Conservation (phyloP, 164 flowering plant species). For the Liriodendron chinense region DNA sequence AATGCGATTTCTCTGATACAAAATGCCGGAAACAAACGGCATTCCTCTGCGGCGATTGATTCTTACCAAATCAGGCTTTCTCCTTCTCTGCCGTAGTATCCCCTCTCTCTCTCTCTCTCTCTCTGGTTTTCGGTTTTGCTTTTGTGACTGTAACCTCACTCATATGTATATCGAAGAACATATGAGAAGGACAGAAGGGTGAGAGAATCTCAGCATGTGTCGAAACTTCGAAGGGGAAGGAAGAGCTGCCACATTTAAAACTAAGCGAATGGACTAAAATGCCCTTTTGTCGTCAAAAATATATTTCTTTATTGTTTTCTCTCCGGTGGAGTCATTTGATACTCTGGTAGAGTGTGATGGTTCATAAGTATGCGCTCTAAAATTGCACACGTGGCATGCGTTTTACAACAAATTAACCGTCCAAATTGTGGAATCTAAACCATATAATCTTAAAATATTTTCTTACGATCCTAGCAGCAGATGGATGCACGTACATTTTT, state of each 20-base stretch:
- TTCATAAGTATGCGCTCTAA: no score
- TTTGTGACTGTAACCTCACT: neutral
- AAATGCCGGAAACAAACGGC: neutral
- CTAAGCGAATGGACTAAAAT: conserved; percentile 1
- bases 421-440: no score
- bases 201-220: neutral
- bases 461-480: no score
- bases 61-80: neutral
- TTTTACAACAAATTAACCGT: no score
- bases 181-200: neutral
- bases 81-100: neutral
- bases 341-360: no score
- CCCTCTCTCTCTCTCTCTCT: neutral
- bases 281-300: neutral
- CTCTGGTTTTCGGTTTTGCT: neutral
- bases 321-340: no score
- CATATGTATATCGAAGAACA: neutral
- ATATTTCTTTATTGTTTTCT: no score
- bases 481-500: no score
- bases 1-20: neutral
- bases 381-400: no score
- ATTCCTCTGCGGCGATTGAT: neutral
- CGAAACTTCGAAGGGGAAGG: neutral
- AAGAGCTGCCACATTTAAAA: neutral
- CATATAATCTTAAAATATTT: no score